These are phyloP conservation scores for Sphagnum fallax DNA, from an alignment of 228 moss, liverwort and hornwort species.

Conservation along the genomic window DNA sequence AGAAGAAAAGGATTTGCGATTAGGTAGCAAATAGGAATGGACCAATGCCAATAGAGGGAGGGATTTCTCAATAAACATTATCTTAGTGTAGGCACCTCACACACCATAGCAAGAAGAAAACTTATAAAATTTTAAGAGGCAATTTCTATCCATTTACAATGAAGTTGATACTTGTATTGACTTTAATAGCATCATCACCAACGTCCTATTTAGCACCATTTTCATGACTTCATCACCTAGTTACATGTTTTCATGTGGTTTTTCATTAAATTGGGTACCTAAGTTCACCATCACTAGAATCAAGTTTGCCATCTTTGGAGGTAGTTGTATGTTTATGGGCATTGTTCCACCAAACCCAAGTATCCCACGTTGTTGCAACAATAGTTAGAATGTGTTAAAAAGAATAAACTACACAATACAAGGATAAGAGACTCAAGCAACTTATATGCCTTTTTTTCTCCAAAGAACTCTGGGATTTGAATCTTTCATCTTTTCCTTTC, in stretches of 20 bases:
- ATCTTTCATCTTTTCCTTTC: background rate
- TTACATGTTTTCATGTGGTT: slow-evolving; percentile 6
- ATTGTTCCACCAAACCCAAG: slow-evolving; percentile 6
- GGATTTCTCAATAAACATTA: too few relatives aligned
- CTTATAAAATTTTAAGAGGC: slow-evolving; percentile 17
- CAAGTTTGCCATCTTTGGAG: slow-evolving; percentile 32
- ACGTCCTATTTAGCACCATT: slow-evolving; percentile 3
- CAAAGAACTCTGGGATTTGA: background rate
- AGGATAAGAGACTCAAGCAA: background rate
- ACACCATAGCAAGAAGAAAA: too few relatives aligned
- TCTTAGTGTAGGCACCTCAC: too few relatives aligned
- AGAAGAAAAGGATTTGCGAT: too few relatives aligned
- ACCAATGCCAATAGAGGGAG: too few relatives aligned
- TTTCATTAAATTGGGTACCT: slow-evolving; percentile 23
- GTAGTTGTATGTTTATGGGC: slow-evolving; percentile 14
- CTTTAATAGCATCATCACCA: slow-evolving; percentile 3
- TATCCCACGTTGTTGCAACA: slow-evolving; percentile 7
- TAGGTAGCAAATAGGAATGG: too few relatives aligned
- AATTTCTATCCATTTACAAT: slow-evolving; percentile 39
- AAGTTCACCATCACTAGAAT: slow-evolving; percentile 35
- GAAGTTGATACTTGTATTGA: slow-evolving; percentile 31
- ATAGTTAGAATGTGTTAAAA: background rate
- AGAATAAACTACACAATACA: background rate
- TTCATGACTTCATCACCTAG: background rate
- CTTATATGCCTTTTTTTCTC: background rate